Base-by-base conservation (phyloP, 192 early-diverging fungal species). In the Coemansia umbellata region DNA sequence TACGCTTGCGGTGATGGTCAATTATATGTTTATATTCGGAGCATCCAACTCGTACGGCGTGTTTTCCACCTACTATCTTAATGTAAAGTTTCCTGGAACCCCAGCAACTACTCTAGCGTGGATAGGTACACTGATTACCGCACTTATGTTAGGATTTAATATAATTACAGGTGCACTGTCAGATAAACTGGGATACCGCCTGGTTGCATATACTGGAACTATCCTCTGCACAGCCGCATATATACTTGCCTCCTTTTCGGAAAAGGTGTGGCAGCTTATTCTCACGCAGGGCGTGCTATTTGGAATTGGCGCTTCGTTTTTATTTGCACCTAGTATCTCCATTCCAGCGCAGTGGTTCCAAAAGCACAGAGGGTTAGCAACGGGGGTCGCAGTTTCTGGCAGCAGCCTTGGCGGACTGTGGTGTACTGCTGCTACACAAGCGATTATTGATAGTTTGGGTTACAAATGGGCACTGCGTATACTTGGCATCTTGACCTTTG, bases 241-340 rank as follows among this genome's bases (percentile, higher is more conserved):
- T 11, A 65, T 76, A 3, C 33, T 76, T 14, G 61, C 73, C 2
- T 69, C 66, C 1, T 66, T 76, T 41, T 59, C 78, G 17, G 63
- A 31, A 1, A 9, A 76, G 26, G 60, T 86, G 1, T 89, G 87
- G 87, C 88, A 91, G 37, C 60, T 91, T 5, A 79, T 87, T 37
- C 55, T 89, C 24, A 81, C 88, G 1, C 89, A 91, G 60, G 87
- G 86, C 8, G 53, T 89, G 5, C 35, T 93, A 51, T 84, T 87
- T 63, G 91, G 91, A 3, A 55, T 88, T 19, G 89, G 88, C 5
- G 64, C 77, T 13, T 80, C 80, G 8, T 63, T 93, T 30, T 44
- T 85, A 13, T 84, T 83, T 37, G 80, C 87, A 13, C 87, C 87
- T 0, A 81, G 78, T 18, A 74, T 88, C 28, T 74, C 80, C 10